These are phyloP conservation scores for Cyberlindnera xylosilytica DNA, from an alignment of 805 yeast species.

Conservation along the genomic window DNA sequence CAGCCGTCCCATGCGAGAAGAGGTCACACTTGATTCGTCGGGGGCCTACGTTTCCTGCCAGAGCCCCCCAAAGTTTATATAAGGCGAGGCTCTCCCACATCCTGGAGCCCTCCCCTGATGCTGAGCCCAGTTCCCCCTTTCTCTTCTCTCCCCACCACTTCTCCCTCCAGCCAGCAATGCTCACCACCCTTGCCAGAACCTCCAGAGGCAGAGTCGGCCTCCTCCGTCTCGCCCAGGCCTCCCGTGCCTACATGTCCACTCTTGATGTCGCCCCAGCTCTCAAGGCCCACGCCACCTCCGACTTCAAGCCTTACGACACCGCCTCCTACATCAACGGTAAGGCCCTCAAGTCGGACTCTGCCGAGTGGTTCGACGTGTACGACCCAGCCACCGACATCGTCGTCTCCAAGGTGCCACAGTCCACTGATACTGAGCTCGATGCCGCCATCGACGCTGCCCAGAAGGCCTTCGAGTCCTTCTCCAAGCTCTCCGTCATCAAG, in stretches of 20 bases:
- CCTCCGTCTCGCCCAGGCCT: constrained; percentile 10
- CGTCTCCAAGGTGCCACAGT: constrained; percentile 68
- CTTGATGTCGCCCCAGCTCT: constrained; percentile 33
- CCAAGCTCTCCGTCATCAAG: constrained; percentile 41
- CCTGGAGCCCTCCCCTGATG: no score
- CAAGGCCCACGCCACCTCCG: constrained; percentile 36
- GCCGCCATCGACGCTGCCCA: constrained; percentile 65
- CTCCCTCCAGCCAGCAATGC: constrained; percentile 13
- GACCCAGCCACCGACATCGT: constrained; percentile 75
- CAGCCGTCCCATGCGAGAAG: neutral
- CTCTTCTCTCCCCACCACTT: no score
- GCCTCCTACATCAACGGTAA: constrained; percentile 47
- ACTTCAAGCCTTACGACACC: constrained; percentile 45
- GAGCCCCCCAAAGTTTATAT: no score
- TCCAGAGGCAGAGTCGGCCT: constrained; percentile 12
- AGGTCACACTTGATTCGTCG: neutral
- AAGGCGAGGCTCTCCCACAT: no score
- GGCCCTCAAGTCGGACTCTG: constrained; percentile 45
- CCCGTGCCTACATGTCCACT: constrained; percentile 22
- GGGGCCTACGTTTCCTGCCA: neutral
- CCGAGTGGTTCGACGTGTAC: constrained; percentile 62
- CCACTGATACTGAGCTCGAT: constrained; percentile 61
- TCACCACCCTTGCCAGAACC: constrained; percentile 14
- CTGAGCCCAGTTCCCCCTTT: no score
- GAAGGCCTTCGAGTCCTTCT: constrained; percentile 59